phyloP scores from a whole-genome alignment of 2,329 filamentous ascomycete genomes.

The Didymella arachidicola region DNA sequence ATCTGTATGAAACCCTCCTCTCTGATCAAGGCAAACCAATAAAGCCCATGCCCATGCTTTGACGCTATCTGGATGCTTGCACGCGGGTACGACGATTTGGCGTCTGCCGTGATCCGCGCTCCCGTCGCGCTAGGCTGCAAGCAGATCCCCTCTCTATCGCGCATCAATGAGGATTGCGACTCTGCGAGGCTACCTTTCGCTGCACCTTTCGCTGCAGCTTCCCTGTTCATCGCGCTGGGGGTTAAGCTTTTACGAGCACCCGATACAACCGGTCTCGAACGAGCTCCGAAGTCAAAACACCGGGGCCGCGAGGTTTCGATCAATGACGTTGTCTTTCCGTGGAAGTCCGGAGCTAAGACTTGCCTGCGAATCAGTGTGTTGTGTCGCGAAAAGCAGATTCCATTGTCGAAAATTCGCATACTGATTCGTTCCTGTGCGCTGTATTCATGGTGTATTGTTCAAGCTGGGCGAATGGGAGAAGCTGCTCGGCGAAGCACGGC shows the following conservation, averaged over 20 bases:
- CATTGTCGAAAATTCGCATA: neutral
- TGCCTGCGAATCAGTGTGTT: neutral
- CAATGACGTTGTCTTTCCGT: conserved; percentile 14
- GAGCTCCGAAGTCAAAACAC: conserved; percentile 5
- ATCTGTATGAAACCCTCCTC: neutral
- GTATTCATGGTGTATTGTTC: neutral
- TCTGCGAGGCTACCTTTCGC: neutral
- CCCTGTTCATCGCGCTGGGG: neutral
- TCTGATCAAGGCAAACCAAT: conserved; percentile 2
- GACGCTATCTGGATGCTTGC: conserved; percentile 3
- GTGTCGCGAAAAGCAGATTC: neutral
- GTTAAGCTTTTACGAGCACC: neutral
- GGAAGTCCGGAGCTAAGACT: conserved; percentile 15
- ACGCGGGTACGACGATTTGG: neutral
- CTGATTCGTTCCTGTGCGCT: conserved; percentile 4
- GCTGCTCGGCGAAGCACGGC: conserved; percentile 17
- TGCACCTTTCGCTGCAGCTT: conserved; percentile 11
- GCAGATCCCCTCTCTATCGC: neutral
- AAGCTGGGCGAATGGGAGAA: neutral
- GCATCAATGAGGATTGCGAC: neutral
- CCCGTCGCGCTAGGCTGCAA: conserved; percentile 10
- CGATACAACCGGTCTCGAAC: conserved; percentile 13
- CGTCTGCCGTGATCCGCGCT: conserved; percentile 15
- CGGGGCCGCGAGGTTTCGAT: conserved; percentile 4
- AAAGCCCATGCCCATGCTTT: conserved; percentile 8